phyloP scores from a whole-genome alignment of 179 eudicot species.

The Drosera spatulata region DNA sequence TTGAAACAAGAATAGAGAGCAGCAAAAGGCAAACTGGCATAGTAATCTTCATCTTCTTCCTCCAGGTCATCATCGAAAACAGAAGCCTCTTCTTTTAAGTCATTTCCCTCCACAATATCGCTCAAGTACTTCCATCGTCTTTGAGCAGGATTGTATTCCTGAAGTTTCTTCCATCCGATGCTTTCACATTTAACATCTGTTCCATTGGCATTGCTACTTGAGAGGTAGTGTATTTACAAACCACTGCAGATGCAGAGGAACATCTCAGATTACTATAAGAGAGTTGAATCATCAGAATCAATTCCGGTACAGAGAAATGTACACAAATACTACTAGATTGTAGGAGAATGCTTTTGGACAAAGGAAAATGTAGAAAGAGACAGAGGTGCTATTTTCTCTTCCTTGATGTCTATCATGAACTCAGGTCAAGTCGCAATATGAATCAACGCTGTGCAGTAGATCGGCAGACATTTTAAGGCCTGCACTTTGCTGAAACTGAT shows the following conservation, averaged over 20 bases:
- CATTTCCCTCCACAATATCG: constrained; percentile 44
- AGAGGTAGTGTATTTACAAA: constrained; percentile 74
- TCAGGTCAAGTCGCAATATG: too few relatives aligned
- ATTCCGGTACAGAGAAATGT: neutral
- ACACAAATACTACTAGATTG: too few relatives aligned
- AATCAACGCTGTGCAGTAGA: too few relatives aligned
- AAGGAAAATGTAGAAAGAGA: too few relatives aligned
- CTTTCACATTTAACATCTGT: constrained; percentile 68
- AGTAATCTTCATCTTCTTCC: constrained; percentile 67
- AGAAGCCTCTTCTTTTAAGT: constrained; percentile 26
- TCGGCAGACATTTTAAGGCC: too few relatives aligned
- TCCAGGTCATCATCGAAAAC: constrained; percentile 50
- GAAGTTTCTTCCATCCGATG: constrained; percentile 75
- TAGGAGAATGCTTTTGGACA: too few relatives aligned
- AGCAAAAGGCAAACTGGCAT: constrained; percentile 91
- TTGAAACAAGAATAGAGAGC: constrained; percentile 87
- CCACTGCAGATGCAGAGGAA: constrained; percentile 42
- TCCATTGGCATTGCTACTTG: constrained; percentile 65
- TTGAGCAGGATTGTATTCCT: constrained; percentile 67
- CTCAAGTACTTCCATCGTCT: constrained; percentile 59
- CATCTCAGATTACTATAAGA: neutral
- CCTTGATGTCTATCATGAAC: too few relatives aligned
- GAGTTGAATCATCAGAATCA: neutral
- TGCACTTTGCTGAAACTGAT: too few relatives aligned
- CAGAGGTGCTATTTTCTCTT: too few relatives aligned